Base-by-base conservation (phyloP, 768 basidiomycete genomes). In the Lactifluus volemus region DNA sequence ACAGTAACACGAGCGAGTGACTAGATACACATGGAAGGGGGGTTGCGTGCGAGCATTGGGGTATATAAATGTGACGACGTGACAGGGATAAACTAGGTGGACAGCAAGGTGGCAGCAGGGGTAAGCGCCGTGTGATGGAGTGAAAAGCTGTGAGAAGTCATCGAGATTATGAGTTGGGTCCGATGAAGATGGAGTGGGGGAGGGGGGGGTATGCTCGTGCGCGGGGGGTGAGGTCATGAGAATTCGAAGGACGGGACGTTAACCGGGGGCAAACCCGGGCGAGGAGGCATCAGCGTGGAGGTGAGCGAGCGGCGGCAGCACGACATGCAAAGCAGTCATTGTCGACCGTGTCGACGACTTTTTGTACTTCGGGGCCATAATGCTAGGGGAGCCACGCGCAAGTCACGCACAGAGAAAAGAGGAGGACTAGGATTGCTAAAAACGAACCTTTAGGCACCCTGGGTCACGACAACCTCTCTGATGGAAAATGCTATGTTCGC, bases 241-340 rank as follows among this genome's bases (percentile, higher is more conserved):
- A 15, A 34, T 47, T 15, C 36, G 41, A n/a, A 32, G 44, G 15
- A 4, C 6, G 38, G 15, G 49, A 25, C 17, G 48, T 49, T 38
- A 42, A 30, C 42, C 17, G 36, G 38, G 25, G 25, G 25, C 25
- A 25, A 25, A 25, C 25, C 25, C 25, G 25, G 25, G 25, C 25
- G 14, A 38, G 7, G 41, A n/a, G 44, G 15, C n/a, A 15, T 58
- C 45, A 63, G 32, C 52, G 56, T 42, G 51, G 61, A 32, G 49
- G 47, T 0, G 53, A 60, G 34, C 74, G 74, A 32, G 72, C 74
- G 48, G 76, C 77, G 10, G 86, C 85, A 59, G 84, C 80, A 41
- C 83, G 81, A 71, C 88, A 90, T 49, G 81, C 80, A 67, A 79
- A 84, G 70, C 88, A 90, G 61, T 76, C 84, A 55, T 89, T 85